Base-by-base conservation (phyloP, 2,329 filamentous ascomycete species). In the Blastomyces parvus region DNA sequence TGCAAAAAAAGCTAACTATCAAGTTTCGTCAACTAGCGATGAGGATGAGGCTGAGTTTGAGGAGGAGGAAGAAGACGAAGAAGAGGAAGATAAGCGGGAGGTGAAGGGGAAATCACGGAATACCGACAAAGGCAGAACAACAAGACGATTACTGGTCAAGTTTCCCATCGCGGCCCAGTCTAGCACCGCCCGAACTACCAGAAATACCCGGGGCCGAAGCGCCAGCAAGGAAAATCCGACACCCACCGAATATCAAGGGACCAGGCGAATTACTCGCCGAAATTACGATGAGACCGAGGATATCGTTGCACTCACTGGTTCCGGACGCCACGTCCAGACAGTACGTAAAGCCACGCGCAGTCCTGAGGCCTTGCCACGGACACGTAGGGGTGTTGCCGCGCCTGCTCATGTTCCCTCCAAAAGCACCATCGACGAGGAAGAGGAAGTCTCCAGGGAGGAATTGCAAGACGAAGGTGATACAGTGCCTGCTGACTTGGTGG, bases 271-370 rank as follows among this genome's bases (percentile, higher is more conserved):
- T 66, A 85, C 83, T 70, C 84, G 85, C 56, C 78, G 84, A 22
- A 84, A 81, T 30, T 83, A 84, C 65, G 83, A 84, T 66, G 76
- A 81, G 3, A 80, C 82, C 33, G 80, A 82, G 44, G 80, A 83
- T 42, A 79, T 86, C 17, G 74, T 85, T 56, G 83, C 81, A 19
- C 74, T 87, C 55, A 83, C 84, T 2, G 81, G 83, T 66, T 86
- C 84, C 8, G 84, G 84, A 22, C 81, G 78, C 64, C 83, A 86
- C 70, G 78, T 80, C 64, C 73, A 83, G 62, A 77, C 83, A 4
- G 76, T 85, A 11, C 78, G 83, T 64, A 76, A 79, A 66, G 82
- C 80, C 33, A 84, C 83, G 2, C 76, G 75, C 50, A 85, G 80
- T 63, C 80, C 83, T 3, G 79, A 67, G 40, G 56, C 59, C n/a